phyloP scores from a whole-genome alignment of 2,329 filamentous ascomycete genomes.

The Talaromyces sp. region DNA sequence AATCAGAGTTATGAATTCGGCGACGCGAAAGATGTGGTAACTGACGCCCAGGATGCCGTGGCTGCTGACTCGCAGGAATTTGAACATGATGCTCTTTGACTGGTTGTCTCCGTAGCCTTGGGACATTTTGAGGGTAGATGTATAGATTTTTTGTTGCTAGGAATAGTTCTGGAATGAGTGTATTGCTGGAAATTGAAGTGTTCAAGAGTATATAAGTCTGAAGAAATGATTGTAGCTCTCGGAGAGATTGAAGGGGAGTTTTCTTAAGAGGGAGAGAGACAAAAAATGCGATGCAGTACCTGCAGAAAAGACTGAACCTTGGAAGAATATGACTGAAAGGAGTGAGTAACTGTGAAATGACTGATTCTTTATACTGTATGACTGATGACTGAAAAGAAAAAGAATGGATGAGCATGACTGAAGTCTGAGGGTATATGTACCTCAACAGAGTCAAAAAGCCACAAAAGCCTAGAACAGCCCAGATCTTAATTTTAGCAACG shows the following conservation, averaged over 20 bases:
- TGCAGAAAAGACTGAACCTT: constrained; percentile 7
- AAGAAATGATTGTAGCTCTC: not conserved
- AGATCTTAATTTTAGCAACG: constrained; percentile 4
- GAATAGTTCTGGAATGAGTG: not conserved
- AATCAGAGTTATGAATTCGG: constrained; percentile 68
- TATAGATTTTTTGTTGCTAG: not conserved
- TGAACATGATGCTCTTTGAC: not conserved
- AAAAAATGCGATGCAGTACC: not conserved
- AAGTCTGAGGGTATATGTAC: constrained; percentile 8
- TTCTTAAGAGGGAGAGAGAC: not conserved
- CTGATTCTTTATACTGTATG: not conserved
- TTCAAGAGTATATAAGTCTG: not conserved
- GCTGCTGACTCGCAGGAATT: constrained; percentile 20
- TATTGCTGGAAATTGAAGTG: not conserved
- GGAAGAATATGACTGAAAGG: not conserved
- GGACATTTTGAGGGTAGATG: not conserved
- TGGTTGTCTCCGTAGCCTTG: not conserved
- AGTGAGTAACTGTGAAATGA: constrained; percentile 4
- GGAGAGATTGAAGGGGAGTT: constrained; percentile 1
- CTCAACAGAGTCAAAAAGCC: not conserved
- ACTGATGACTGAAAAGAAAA: constrained; percentile 5
- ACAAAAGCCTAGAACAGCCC: constrained; percentile 5
- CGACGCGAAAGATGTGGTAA: constrained; percentile 66
- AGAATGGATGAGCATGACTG: not conserved
- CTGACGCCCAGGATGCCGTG: constrained; percentile 72